These are phyloP conservation scores for Hamigera avellanea DNA, from an alignment of 495 filamentous ascomycete species.

Conservation along the genomic window DNA sequence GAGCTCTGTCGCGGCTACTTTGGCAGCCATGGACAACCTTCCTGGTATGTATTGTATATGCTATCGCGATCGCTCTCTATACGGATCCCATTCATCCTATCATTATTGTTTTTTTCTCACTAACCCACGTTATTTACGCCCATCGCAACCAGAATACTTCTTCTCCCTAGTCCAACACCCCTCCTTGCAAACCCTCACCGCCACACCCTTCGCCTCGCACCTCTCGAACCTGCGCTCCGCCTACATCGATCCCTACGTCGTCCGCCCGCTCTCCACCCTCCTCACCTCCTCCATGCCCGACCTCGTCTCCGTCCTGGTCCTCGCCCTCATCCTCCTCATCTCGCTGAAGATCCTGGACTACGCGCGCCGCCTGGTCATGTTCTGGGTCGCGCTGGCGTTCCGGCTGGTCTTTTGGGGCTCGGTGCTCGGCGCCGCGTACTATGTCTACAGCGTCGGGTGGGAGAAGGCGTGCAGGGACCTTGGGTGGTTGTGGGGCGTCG, in stretches of 20 bases:
- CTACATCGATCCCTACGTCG: constrained; percentile 30
- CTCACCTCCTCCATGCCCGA: constrained; percentile 43
- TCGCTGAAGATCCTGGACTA: constrained; percentile 57
- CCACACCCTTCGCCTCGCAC: constrained; percentile 12
- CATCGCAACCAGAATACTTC: constrained; percentile 11
- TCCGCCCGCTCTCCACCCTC: constrained; percentile 29
- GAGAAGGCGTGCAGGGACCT: constrained; percentile 49
- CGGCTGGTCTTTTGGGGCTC: constrained; percentile 46
- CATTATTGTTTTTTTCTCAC: no score
- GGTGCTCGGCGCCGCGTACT: constrained; percentile 35
- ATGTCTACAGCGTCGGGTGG: constrained; percentile 52
- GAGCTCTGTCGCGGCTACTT: no score
- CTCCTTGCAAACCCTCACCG: constrained; percentile 16
- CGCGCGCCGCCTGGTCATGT: constrained; percentile 55
- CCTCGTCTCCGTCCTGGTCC: constrained; percentile 45
- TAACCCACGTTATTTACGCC: no score
- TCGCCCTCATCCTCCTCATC: constrained; percentile 45
- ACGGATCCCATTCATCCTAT: no score
- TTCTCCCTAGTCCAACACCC: constrained; percentile 7
- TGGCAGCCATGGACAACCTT: no score
- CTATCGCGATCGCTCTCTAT: no score
- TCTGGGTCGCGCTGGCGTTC: constrained; percentile 54
- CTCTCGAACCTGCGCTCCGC: constrained; percentile 22
- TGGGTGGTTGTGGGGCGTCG: constrained; percentile 41
- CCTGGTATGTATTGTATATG: no score